Base-by-base conservation (phyloP, 2,329 filamentous ascomycete species). In the Davidsoniella eucalypti region DNA sequence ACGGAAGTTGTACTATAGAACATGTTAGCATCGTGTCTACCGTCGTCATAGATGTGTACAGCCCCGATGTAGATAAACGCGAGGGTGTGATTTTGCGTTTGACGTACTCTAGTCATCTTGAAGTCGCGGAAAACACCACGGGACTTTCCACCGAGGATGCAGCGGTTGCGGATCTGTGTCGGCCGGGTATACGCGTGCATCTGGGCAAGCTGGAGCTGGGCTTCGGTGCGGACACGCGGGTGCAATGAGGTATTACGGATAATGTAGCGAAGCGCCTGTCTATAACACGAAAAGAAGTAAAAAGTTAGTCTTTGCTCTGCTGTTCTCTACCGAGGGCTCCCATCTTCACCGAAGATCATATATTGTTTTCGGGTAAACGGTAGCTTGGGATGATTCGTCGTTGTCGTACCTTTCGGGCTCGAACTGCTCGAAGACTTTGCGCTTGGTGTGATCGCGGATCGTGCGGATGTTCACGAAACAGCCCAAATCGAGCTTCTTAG, bases 121-220 rank as follows among this genome's bases (percentile, higher is more conserved):
- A 98, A 98, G 61, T 92, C 90, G 52, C 87, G 79, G 57, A 96
- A 73, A n/a, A 98, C 73, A 81, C 87, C 87, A 58, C 87, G 76
- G 16, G 82, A 82, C 64, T 86, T 87, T n/a, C 92, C 92, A 57
- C 87, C 87, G 63, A 90, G 76, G 49, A 94, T 82, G 69, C 92
- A 98, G 58, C 92, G 73, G 68, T 95, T 96, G 65, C 83, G 81
- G 64, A 98, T 88, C 71, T 95, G 88, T 46, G 90, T 94, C 52
- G 86, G 79, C 54, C 88, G 76, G 36, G 92, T 96, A 68, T 96
- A 96, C 71, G 78, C 80, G 70, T 95, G 88, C 90, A 96, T 95
- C 68, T 94, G 83, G 3, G 83, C 79, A 57, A 98, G 73, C 68
- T 96, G 82, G 51, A 98, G 77, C 70, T 96, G 90, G 40, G 92